Evolutionary conservation across 345 rosid genomes (phyloP).

Genomic region (Psidium friedrichsthalianum): DNA sequence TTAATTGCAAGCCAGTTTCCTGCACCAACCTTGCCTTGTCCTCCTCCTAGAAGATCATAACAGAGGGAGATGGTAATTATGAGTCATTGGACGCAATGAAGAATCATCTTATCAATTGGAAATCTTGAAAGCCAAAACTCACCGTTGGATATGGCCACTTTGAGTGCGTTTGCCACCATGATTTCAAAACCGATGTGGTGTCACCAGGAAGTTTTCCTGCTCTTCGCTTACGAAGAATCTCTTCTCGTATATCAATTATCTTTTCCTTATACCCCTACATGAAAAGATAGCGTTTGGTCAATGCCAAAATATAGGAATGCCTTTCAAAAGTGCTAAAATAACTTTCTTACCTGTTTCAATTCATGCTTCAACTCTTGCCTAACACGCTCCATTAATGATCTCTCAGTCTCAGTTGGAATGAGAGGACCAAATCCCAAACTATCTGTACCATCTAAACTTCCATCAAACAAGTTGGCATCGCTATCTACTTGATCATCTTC

Average conservation of each 20-base stretch:
- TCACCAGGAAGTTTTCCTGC: slow-evolving; percentile 98
- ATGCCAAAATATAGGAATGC: not conserved
- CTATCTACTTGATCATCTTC: slow-evolving; percentile 93
- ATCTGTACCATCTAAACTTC: slow-evolving; percentile 57
- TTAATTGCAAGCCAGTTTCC: slow-evolving; percentile 90
- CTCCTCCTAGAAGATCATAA: slow-evolving; percentile 59
- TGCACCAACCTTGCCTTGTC: slow-evolving; percentile 91
- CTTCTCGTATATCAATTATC: slow-evolving; percentile 86
- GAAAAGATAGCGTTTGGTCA: not conserved
- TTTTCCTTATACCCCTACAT: slow-evolving; percentile 90
- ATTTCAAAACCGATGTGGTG: slow-evolving; percentile 79
- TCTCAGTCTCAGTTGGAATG: slow-evolving; percentile 89
- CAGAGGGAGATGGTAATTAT: too few species aligned
- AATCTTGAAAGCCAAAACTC: not conserved
- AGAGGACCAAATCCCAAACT: slow-evolving; percentile 93
- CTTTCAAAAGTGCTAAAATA: not conserved
- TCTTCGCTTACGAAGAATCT: slow-evolving; percentile 89
- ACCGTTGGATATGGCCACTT: slow-evolving; percentile 99
- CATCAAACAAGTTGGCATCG: slow-evolving; percentile 74
- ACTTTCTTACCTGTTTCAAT: slow-evolving; percentile 65
- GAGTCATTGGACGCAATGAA: slow-evolving; percentile 5
- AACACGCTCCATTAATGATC: slow-evolving; percentile 96
- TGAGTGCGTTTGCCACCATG: slow-evolving; percentile 98
- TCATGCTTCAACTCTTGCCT: slow-evolving; percentile 95
- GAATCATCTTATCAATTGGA: not conserved